Evolutionary conservation across 495 filamentous ascomycete species (phyloP).

Genomic region (Parathielavia appendiculata): DNA sequence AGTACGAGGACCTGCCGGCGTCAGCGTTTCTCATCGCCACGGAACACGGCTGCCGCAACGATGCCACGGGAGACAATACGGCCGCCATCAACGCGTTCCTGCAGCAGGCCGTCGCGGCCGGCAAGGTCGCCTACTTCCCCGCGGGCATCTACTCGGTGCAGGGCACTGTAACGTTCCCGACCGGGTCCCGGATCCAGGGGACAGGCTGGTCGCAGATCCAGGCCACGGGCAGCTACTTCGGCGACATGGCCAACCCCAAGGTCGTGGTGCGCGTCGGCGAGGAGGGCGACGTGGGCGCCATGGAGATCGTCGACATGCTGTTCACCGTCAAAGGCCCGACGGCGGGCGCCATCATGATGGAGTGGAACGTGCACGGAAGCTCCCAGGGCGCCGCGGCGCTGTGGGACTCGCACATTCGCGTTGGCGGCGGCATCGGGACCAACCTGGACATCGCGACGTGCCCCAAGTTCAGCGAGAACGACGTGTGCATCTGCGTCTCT

Average conservation of each 20-base stretch:
- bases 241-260: constrained; percentile 50
- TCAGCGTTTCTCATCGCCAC: constrained; percentile 43
- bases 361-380: constrained; percentile 66
- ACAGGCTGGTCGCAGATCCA: constrained; percentile 38
- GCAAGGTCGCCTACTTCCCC: constrained; percentile 28
- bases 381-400: constrained; percentile 2
- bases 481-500: constrained; percentile 46
- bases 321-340: constrained; percentile 66
- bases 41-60: constrained; percentile 25
- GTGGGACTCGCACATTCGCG: constrained; percentile 17
- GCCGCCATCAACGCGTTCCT: constrained; percentile 46
- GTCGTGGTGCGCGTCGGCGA: constrained; percentile 67
- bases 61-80: constrained; percentile 29
- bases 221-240: constrained; percentile 41
- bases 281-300: constrained; percentile 64
- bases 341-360: constrained; percentile 74
- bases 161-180: constrained; percentile 34
- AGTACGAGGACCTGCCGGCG: constrained; percentile 48
- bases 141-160: constrained; percentile 33
- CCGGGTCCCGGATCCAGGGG: constrained; percentile 39
- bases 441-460: constrained; percentile 59
- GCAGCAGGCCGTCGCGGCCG: neutral
- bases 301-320: constrained; percentile 75
- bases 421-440: constrained; percentile 48
- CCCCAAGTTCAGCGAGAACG: constrained; percentile 33